A percentile compares a stretch with the other conserved stretches of the same genome.
Conservation (phyloP, 2,329 filamentous ascomycete genomes). For the Apiospora kogelbergensis region DNA sequence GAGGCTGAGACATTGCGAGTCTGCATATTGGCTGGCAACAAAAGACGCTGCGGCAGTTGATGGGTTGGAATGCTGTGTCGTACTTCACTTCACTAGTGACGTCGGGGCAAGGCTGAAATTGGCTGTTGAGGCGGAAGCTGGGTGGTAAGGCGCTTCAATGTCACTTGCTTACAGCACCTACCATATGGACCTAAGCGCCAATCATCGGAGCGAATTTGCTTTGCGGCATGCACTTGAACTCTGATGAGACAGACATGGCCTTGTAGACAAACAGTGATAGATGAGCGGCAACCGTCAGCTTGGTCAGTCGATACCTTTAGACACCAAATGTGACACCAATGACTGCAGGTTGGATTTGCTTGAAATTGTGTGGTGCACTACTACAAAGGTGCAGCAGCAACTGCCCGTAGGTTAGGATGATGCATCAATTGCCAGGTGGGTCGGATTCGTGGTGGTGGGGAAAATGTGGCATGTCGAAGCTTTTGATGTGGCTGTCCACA, state of each 20-base stretch:
- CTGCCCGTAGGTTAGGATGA: neutral
- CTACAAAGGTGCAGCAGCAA: neutral
- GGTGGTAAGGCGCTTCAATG: neutral
- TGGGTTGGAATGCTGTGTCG: neutral
- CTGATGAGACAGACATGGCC: neutral
- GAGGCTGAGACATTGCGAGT: slow-evolving; percentile 26
- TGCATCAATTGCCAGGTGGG: neutral
- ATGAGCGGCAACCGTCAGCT: no score
- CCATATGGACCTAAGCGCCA: neutral
- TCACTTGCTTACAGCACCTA: slow-evolving; percentile 3
- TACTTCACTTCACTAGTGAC: slow-evolving; percentile 1
- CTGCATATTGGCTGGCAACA: slow-evolving; percentile 27
- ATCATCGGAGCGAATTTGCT: neutral
- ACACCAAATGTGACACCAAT: neutral
- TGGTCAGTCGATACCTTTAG: neutral
- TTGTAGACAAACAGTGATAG: neutral
- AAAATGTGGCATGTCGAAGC: neutral
- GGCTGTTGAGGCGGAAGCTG: neutral
- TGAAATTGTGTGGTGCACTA: neutral
- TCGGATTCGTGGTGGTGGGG: neutral
- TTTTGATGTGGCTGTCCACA: neutral
- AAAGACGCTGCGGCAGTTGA: neutral
- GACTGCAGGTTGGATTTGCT: neutral
- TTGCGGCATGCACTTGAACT: neutral
- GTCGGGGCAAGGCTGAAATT: neutral